A percentile compares a stretch with the other conserved stretches of the same genome.
These are phyloP conservation scores for Conringia planisiliqua DNA, from an alignment of 345 rosid genomes.

Conservation along the genomic window DNA sequence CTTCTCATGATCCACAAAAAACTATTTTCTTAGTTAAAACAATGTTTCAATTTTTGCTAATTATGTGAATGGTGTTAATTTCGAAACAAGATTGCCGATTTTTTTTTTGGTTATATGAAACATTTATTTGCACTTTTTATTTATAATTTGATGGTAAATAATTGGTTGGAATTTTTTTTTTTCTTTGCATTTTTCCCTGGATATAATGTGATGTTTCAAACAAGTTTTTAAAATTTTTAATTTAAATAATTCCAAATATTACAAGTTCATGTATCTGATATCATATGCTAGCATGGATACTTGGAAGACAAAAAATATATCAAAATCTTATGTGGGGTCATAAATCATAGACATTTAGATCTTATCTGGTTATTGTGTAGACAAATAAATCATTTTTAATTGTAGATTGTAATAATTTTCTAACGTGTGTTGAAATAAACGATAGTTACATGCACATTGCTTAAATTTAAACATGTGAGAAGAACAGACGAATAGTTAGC, in stretches of 20 bases:
- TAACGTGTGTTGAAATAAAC: not conserved
- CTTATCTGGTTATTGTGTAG: slow-evolving; percentile 13
- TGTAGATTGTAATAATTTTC: slow-evolving; percentile 4
- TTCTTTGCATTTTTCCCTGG: not conserved
- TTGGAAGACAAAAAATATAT: slow-evolving; percentile 26
- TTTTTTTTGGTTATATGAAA: no score
- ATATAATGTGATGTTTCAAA: not conserved
- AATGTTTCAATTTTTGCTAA: no score
- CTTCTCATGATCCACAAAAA: not conserved
- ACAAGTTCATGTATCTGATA: slow-evolving; percentile 17
- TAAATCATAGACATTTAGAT: slow-evolving; percentile 21
- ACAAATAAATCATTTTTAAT: not conserved
- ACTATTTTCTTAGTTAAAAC: no score
- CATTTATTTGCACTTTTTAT: no score
- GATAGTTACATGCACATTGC: not conserved
- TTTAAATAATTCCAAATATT: not conserved
- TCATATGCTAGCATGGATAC: slow-evolving; percentile 14
- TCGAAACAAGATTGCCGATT: no score
- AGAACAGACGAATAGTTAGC: not conserved
- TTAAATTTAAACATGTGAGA: not conserved
- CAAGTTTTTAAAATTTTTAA: not conserved
- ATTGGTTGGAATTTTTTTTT: not conserved
- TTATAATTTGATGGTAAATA: not conserved
- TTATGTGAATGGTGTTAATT: no score
- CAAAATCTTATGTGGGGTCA: slow-evolving; percentile 27